Conservation (phyloP, 345 rosid species). For the Gossypium mustelinum region DNA sequence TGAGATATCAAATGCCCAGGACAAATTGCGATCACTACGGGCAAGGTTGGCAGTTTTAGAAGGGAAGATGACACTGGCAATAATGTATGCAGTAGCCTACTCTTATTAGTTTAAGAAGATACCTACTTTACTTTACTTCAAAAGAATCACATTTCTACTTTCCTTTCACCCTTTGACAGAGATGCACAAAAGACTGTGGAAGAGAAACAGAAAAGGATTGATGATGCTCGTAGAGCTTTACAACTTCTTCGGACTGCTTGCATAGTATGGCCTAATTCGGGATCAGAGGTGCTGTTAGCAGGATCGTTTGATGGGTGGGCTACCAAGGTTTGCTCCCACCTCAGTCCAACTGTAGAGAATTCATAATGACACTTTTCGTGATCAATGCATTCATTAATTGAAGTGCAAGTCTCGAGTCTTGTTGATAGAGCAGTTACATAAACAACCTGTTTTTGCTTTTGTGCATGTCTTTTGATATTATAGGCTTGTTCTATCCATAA, state of each 20-base stretch:
- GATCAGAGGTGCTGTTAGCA: constrained; percentile 71
- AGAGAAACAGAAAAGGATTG: constrained; percentile 67
- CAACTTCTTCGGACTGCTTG: constrained; percentile 57
- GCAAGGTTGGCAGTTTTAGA: constrained; percentile 80
- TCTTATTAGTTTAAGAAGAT: constrained; percentile 10
- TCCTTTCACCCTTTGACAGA: constrained; percentile 40
- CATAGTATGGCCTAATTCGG: constrained; percentile 83
- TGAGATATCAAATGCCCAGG: constrained; percentile 62
- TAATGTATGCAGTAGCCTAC: constrained; percentile 38
- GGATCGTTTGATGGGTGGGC: constrained; percentile 98
- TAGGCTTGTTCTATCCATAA: neutral
- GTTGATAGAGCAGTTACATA: neutral
- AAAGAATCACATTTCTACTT: neutral
- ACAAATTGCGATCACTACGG: constrained; percentile 68
- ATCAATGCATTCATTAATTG: neutral
- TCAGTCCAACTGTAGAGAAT: neutral
- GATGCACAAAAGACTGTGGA: constrained; percentile 66
- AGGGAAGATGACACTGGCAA: constrained; percentile 86
- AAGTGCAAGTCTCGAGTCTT: constrained; percentile 8
- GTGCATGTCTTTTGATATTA: too few relatives aligned
- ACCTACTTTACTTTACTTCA: constrained; percentile 7
- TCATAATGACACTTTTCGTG: neutral
- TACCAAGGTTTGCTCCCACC: constrained; percentile 55
- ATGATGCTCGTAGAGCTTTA: constrained; percentile 59
- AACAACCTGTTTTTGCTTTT: neutral